Evolutionary conservation across 345 rosid genomes (phyloP), one percentile per base, ranked within the genome.

Genomic region (Turritis glabra): DNA sequence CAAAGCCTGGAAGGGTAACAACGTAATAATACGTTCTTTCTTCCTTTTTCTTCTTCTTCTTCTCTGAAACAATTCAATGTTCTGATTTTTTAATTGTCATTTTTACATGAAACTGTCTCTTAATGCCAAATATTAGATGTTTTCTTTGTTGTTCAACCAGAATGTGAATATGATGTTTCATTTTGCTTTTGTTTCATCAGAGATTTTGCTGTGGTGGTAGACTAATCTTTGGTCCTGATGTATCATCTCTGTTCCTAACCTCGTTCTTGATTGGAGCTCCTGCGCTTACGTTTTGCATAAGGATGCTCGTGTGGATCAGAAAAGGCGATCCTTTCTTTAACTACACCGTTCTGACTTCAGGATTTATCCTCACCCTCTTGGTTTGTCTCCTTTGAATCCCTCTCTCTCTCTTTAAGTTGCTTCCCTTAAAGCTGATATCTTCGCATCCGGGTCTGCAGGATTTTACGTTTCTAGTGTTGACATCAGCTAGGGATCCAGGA

Each of bases 401-500:
- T 58, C 62, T 14, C 60, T 64, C 19, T 40, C 8, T 35, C 51
- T 48, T 44, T 19, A 53, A 59, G 33, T 22, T 46, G 52, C 52
- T 69, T 8, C 14, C 65, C 66, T 70, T 9, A 8, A 27, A 37
- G 22, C 55, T 64, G 8, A 71, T 64, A 41, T 64, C 44, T 64
- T 48, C 30, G 68, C 17, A 54, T 54, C 26, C 17, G 4, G 5
- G 0, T 69, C 77, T 64, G 27, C 88, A 95, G 54, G 98, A 74
- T 80, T 67, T 95, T 68, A 50, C 59, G 60, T 73, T 92, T 76
- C 92, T 95, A 67, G 74, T 90, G 10, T 77, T 92, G 79, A 83
- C 94, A 38, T 89, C 99, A 32, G 92, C 85, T 80, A 86, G 98
- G 72, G 99, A 95, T 83, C 99, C 99, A 58, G 98, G 99, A 77